phyloP scores from a whole-genome alignment of 1,284 basidiomycete species.

The Cystobasidium sp. region DNA sequence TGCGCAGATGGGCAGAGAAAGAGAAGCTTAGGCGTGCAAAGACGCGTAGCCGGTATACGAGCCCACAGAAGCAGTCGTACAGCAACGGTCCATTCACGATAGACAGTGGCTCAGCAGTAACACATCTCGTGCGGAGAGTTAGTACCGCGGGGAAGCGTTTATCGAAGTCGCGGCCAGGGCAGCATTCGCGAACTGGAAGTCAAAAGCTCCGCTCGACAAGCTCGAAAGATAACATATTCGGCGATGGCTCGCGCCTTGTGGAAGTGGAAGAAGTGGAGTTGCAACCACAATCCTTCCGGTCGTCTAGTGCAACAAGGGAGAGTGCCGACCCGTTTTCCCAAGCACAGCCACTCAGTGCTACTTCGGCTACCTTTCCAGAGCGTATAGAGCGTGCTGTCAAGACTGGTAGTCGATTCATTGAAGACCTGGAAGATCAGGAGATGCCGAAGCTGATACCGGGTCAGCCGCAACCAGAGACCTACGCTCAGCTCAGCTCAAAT shows the following conservation, averaged over 20 bases:
- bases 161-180: background rate
- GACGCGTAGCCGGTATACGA: conserved; percentile 29
- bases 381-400: conserved; percentile 36
- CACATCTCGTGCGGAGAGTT: conserved; percentile 23
- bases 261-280: conserved; percentile 36
- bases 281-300: conserved; percentile 1
- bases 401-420: conserved; percentile 44
- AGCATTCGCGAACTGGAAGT: conserved; percentile 10
- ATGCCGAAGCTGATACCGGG: conserved; percentile 10
- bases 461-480: background rate
- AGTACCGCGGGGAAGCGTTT: conserved; percentile 14
- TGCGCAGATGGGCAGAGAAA: conserved; percentile 35
- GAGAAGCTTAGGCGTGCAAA: conserved; percentile 40
- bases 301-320: background rate
- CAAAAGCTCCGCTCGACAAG: background rate
- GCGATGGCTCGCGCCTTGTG: conserved; percentile 2
- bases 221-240: conserved; percentile 4
- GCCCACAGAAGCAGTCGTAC: conserved; percentile 1
- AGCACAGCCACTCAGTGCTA: conserved; percentile 19
- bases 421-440: conserved; percentile 43
- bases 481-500: conserved; percentile 22
- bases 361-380: conserved; percentile 17
- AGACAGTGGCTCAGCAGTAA: conserved; percentile 3
- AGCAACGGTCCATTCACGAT: background rate
- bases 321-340: conserved; percentile 9